Conservation (phyloP, 2,329 filamentous ascomycete species). For the Tricladium varicosporioides region DNA sequence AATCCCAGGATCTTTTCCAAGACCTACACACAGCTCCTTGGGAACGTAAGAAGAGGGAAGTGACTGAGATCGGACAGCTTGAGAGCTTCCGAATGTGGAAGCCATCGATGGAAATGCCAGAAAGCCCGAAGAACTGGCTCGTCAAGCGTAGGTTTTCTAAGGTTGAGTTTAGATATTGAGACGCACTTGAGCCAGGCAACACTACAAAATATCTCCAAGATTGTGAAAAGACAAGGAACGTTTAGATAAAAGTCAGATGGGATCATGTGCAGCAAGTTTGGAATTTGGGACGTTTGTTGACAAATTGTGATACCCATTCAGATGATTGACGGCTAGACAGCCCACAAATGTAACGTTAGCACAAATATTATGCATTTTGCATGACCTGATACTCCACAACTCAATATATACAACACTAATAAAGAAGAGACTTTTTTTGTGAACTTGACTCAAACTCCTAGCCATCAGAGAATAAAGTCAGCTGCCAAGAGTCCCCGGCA, state of each 20-base stretch:
- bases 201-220: background rate
- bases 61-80: constrained; percentile 11
- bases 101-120: constrained; percentile 12
- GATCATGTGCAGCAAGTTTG: too few species aligned
- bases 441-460: background rate
- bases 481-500: too few species aligned
- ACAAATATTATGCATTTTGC: background rate
- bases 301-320: background rate
- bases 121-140: constrained; percentile 25
- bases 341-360: constrained; percentile 5
- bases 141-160: constrained; percentile 14
- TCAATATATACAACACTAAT: background rate
- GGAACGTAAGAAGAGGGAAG: constrained; percentile 20
- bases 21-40: constrained; percentile 20
- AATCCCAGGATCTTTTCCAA: constrained; percentile 10
- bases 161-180: constrained; percentile 26
- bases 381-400: background rate
- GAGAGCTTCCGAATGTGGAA: constrained; percentile 24
- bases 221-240: background rate
- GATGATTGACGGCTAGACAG: background rate
- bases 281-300: background rate
- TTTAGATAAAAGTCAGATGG: background rate
- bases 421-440: background rate
- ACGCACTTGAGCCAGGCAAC: background rate
- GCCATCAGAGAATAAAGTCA: background rate